Base-by-base conservation (phyloP, 768 basidiomycete species). In the Mycena filopes region DNA sequence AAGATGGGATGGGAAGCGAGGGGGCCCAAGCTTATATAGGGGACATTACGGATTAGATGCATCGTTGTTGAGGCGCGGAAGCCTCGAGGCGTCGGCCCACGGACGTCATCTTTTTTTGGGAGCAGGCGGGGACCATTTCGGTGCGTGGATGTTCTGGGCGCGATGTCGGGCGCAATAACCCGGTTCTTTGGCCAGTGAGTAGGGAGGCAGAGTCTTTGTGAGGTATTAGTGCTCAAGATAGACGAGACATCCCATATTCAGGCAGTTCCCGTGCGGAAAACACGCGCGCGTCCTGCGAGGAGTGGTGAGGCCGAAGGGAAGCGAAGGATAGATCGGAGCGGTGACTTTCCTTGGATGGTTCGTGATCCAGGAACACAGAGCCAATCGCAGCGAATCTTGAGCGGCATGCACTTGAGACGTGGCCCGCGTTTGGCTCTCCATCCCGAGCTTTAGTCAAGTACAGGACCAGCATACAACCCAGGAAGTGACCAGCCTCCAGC, bases 21-120 rank as follows among this genome's bases (percentile, higher is more conserved):
- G 50, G 40, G 51, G 31, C 2, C 18, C 56, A 29, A 58, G 56
- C 51, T 68, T 68, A 63, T 60, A 68, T 68, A 68, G 43, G 54
- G 38, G 54, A 67, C 40, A 68, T 63, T 58, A 60, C 62, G 66
- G 60, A 50, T 67, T 62, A 48, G 55, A 64, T 64, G 60, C 67
- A 81, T 76, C 67, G 59, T 75, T 66, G 71, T 59, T 66, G 73
- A 70, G 36, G 78, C 72, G 69, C 77, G 74, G 61, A 77, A 68
- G 56, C 71, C 78, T 73, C 75, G 73, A 68, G 67, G 75, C 66
- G 78, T 73, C 73, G 75, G 77, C 41, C 36, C 20, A 53, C 31
- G 25, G 40, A 40, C 47, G 36, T 53, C 36, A 25, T 23, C 21
- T 25, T 41, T 49, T 40, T 51, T 21, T 29, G 28, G 40, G 28